Evolutionary conservation across 441 rosid genomes (phyloP), one percentile per base, ranked within the genome.

Genomic region (Gossypium gossypioides): DNA sequence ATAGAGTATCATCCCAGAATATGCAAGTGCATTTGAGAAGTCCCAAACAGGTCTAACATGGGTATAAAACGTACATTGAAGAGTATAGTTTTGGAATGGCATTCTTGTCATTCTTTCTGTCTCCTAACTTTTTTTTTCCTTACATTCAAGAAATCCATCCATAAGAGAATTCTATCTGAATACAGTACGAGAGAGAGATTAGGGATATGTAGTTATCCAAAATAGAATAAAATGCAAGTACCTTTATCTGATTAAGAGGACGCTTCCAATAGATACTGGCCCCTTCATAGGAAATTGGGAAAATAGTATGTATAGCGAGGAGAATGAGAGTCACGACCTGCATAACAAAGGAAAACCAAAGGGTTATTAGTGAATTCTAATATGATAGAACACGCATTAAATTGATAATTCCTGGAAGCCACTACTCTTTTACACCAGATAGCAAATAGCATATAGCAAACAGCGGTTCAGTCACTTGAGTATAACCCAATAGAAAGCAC

Each of bases 251-350:
- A 77, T 82, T 89, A 68, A 86, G 77, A 73, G 84, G 85, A 75
- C 77, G 85, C 74, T 70, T 86, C 91, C 91, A 86, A 74, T 77
- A 94, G 75, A 94, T 84, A 3, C 60, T 79, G n/a, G 76, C 77
- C 34, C 99, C 99, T 86, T 90, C 97, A 77, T 85, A 94, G 56
- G 81, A 81, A 73, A 95, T 81, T 5, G 99, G 98, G 55, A 83
- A 88, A 84, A 89, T 85, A 15, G 86, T 82, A 81, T 91, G 95
- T 52, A 80, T 78, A 24, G 74, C 7, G 24, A 95, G 85, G 82
- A 95, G 72, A 58, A 78, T 24, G 44, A 95, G 81, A 57, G 98
- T 92, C 67, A 88, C 32, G 3, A 81, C 93, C 98, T 88, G 90
- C 85, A 83, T 34, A 48, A 77, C 54, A 77, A 75, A 72, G 60